Percentiles rank a stretch among this genome's conserved stretches.
phyloP scores from a whole-genome alignment of 129 eudicot genomes.

The Gnaphalium uliginosum region DNA sequence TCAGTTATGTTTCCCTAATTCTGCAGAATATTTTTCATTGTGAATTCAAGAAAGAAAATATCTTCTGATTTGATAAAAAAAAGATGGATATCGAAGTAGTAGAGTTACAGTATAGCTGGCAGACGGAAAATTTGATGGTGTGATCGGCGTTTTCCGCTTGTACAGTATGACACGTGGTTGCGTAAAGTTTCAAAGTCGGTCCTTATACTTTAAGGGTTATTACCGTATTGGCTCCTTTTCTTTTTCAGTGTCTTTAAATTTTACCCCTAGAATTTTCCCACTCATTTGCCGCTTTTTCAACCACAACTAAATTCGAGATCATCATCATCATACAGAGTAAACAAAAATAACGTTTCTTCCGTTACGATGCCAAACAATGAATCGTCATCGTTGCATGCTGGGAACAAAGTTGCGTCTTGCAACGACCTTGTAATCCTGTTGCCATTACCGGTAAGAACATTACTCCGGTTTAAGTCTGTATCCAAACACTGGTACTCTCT shows the following conservation, averaged over 20 bases:
- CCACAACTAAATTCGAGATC: no score
- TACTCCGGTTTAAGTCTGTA: background rate
- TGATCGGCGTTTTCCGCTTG: background rate
- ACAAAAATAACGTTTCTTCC: no score
- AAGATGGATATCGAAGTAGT: no score
- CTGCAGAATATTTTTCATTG: background rate
- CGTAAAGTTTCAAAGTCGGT: background rate
- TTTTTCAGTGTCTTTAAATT: background rate
- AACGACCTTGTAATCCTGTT: background rate
- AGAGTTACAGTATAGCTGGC: no score
- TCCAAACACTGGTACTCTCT: background rate
- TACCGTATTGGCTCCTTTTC: background rate
- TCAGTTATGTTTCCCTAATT: background rate
- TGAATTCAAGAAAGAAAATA: no score
- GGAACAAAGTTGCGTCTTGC: background rate
- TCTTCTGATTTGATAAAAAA: no score
- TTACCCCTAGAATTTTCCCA: background rate
- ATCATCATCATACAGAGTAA: no score
- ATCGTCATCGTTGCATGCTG: background rate
- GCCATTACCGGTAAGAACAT: background rate
- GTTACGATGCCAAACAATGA: background rate
- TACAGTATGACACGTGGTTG: background rate
- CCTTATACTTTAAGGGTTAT: conserved; percentile 5
- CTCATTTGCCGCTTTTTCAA: no score
- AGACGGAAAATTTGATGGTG: conserved; percentile 22